Conservation (phyloP, 257 asterid species). For the Nyctanthes arbortristis region DNA sequence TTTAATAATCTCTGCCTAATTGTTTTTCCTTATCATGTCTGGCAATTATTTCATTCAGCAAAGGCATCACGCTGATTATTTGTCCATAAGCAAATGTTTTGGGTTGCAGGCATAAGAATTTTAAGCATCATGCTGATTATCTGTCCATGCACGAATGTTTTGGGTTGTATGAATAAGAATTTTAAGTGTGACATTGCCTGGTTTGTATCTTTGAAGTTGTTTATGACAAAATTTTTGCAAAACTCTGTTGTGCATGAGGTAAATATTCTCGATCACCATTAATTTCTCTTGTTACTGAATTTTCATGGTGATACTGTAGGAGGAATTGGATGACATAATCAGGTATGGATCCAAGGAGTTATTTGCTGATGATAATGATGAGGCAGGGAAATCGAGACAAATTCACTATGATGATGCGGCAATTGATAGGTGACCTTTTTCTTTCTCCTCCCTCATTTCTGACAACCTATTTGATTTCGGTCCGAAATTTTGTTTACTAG, state of each 20-base stretch:
- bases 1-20: slow-evolving; percentile 2
- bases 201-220: background rate
- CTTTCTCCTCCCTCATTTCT: slow-evolving; percentile 10
- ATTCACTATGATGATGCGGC: slow-evolving; percentile 97
- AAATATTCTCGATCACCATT: slow-evolving; percentile 12
- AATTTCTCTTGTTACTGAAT: slow-evolving; percentile 24
- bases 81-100: background rate
- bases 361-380: slow-evolving; percentile 92
- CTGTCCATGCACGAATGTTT: background rate
- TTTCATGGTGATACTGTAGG: slow-evolving; percentile 53
- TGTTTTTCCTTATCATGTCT: background rate
- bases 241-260: background rate
- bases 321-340: slow-evolving; percentile 91
- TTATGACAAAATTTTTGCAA: background rate
- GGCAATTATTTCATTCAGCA: slow-evolving; percentile 15
- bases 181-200: background rate
- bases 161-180: slow-evolving; percentile 2
- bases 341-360: slow-evolving; percentile 92
- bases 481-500: slow-evolving; percentile 15
- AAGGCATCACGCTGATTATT: slow-evolving; percentile 7
- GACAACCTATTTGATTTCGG: slow-evolving; percentile 10
- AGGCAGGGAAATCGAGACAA: slow-evolving; percentile 84
- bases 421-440: slow-evolving; percentile 66
- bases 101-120: background rate
- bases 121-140: no score